Evolutionary conservation across 208 protist genomes (phyloP).

Genomic region (Wallacemonas sp.): DNA sequence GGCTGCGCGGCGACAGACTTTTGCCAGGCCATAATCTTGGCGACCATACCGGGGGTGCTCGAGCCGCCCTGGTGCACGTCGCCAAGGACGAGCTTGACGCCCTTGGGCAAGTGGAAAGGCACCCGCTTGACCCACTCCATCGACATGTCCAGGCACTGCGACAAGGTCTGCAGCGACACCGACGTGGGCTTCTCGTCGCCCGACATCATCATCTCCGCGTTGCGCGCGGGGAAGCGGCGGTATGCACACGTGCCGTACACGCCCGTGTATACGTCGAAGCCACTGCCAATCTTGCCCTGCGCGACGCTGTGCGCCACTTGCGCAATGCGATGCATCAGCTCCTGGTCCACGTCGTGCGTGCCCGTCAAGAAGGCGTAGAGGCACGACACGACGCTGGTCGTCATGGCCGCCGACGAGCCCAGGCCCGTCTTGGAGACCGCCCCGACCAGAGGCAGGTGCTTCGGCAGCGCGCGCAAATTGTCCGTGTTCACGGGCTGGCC

Average conservation of each 20-base stretch:
- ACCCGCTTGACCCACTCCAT: slow-evolving; percentile 69
- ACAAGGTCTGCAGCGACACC: slow-evolving; percentile 46
- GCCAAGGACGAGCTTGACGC: slow-evolving; percentile 87
- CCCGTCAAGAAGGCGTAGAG: slow-evolving; percentile 64
- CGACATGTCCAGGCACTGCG: slow-evolving; percentile 46
- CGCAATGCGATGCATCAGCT: slow-evolving; percentile 90
- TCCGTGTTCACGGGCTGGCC: slow-evolving; percentile 48
- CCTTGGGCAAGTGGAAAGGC: slow-evolving; percentile 75
- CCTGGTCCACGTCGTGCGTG: slow-evolving; percentile 20
- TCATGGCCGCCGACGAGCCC: slow-evolving; percentile 93
- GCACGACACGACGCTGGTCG: slow-evolving; percentile 90
- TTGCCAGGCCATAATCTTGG: slow-evolving; percentile 92
- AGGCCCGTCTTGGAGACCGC: slow-evolving; percentile 95
- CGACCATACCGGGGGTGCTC: slow-evolving; percentile 95
- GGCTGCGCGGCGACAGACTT: slow-evolving; percentile 40
- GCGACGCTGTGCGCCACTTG: slow-evolving; percentile 94
- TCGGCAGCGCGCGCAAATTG: slow-evolving; percentile 64
- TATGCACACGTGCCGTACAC: slow-evolving; percentile 94
- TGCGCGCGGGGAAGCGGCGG: slow-evolving; percentile 76
- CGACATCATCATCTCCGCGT: slow-evolving; percentile 61
- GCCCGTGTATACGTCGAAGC: slow-evolving; percentile 96
- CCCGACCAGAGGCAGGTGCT: slow-evolving; percentile 69
- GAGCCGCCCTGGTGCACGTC: slow-evolving; percentile 91
- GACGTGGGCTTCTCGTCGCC: slow-evolving; percentile 33
- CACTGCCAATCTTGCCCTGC: slow-evolving; percentile 96